These are phyloP conservation scores for Wickerhamiella lipophila DNA, from an alignment of 805 yeast species.

Conservation along the genomic window DNA sequence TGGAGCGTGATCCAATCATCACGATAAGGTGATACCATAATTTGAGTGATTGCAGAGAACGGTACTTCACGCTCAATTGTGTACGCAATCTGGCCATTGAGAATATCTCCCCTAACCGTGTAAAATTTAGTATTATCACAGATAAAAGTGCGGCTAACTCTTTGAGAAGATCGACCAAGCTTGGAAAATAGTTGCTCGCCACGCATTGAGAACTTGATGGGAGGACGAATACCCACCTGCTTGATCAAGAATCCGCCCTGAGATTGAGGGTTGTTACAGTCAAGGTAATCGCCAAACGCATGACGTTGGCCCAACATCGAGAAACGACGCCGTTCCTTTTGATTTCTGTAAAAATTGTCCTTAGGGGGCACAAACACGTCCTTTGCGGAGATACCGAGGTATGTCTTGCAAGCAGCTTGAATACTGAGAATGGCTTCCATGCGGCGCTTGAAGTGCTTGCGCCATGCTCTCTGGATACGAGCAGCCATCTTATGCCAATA, in stretches of 20 bases:
- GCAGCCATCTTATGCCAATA: constrained; percentile 99
- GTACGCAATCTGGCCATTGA: constrained; percentile 48
- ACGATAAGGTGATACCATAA: constrained; percentile 60
- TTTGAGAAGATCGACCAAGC: constrained; percentile 81
- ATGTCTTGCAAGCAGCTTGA: constrained; percentile 68
- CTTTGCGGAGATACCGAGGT: constrained; percentile 77
- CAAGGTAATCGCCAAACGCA: constrained; percentile 88
- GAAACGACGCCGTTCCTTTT: constrained; percentile 82
- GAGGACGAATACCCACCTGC: constrained; percentile 51
- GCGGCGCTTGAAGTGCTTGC: constrained; percentile 66
- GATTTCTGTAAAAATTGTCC: constrained; percentile 37
- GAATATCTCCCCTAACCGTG: constrained; percentile 59
- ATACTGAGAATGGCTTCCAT: constrained; percentile 74
- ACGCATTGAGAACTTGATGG: constrained; percentile 64
- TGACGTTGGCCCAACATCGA: constrained; percentile 79
- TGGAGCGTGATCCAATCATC: constrained; percentile 87
- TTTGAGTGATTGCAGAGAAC: constrained; percentile 43
- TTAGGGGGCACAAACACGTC: constrained; percentile 35
- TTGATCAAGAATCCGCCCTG: constrained; percentile 63
- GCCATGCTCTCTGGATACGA: constrained; percentile 92
- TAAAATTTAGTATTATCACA: constrained; percentile 52
- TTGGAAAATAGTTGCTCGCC: constrained; percentile 76
- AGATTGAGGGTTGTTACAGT: constrained; percentile 64
- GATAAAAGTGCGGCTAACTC: constrained; percentile 60
- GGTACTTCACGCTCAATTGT: constrained; percentile 53